Evolutionary conservation across 2,329 filamentous ascomycete species (phyloP).

Genomic region (Colletotrichum tropicicola): DNA sequence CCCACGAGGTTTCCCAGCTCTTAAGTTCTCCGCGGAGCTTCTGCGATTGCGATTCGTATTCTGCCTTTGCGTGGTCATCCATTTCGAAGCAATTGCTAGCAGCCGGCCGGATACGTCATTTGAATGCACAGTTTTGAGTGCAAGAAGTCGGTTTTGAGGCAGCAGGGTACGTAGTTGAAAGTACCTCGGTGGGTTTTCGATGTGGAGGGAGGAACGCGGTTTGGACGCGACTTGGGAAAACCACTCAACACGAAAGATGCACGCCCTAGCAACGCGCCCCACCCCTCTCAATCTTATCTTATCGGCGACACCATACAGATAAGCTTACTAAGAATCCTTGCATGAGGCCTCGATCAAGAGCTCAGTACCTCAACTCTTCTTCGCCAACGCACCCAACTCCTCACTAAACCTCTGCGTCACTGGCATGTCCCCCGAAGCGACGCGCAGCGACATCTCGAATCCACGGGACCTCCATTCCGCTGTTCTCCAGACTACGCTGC

Average conservation of each 20-base stretch:
- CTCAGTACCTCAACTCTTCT: too few relatives aligned
- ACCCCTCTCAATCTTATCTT: neutral
- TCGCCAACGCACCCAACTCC: neutral
- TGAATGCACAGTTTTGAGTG: neutral
- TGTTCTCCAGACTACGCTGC: slow-evolving; percentile 55
- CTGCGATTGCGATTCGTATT: slow-evolving; percentile 60
- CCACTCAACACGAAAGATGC: slow-evolving; percentile 24
- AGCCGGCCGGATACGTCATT: slow-evolving; percentile 13
- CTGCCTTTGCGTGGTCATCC: slow-evolving; percentile 53
- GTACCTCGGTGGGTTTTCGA: slow-evolving; percentile 4
- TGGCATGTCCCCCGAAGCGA: slow-evolving; percentile 25
- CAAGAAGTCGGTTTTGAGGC: neutral
- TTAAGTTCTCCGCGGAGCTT: slow-evolving; percentile 76
- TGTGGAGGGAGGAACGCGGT: slow-evolving; percentile 12
- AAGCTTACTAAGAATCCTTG: neutral
- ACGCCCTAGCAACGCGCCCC: neutral
- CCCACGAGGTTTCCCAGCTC: slow-evolving; percentile 77
- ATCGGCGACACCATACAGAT: too few relatives aligned
- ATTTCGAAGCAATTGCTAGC: slow-evolving; percentile 41
- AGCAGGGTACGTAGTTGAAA: slow-evolving; percentile 1
- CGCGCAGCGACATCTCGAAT: slow-evolving; percentile 24
- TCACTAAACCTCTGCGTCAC: neutral
- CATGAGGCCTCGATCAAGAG: neutral
- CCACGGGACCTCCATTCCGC: slow-evolving; percentile 48
- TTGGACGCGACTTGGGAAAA: slow-evolving; percentile 18